Evolutionary conservation across 495 filamentous ascomycete species (phyloP).

Genomic region (Astrocystis sublimbata): DNA sequence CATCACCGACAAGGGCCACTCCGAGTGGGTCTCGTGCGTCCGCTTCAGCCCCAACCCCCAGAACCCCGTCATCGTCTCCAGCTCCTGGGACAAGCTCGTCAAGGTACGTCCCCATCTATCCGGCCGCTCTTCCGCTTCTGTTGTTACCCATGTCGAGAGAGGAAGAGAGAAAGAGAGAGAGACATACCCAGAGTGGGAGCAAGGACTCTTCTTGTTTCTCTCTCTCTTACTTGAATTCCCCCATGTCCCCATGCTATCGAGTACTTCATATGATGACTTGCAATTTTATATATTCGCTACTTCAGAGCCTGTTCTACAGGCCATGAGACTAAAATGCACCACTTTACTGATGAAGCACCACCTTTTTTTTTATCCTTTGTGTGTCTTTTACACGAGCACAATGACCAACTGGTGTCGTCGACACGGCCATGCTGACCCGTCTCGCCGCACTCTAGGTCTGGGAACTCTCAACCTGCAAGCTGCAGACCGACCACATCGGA

Average conservation of each 20-base stretch:
- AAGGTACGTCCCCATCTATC: conserved; percentile 69
- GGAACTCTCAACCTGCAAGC: conserved; percentile 98
- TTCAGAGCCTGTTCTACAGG: conserved; percentile 87
- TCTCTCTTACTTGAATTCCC: neutral
- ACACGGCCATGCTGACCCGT: conserved; percentile 16
- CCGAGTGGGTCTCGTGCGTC: conserved; percentile 99
- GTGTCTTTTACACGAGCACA: no score
- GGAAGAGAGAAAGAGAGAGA: no score
- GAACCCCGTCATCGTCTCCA: conserved; percentile 99
- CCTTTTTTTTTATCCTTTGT: conserved; percentile 28
- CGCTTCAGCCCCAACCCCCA: conserved; percentile 99
- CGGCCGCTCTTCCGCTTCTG: no score
- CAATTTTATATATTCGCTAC: conserved; percentile 99
- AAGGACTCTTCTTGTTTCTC: neutral
- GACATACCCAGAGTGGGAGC: no score
- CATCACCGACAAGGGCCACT: conserved; percentile 99
- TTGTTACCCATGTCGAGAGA: no score
- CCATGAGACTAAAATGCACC: conserved; percentile 98
- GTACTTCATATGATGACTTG: conserved; percentile 80
- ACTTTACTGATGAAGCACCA: conserved; percentile 71
- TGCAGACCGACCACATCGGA: conserved; percentile 99
- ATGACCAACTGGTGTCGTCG: no score
- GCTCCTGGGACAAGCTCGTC: conserved; percentile 99
- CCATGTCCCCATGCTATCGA: neutral
- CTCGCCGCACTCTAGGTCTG: conserved; percentile 73